Base-by-base conservation (phyloP, 352 stramenopile genomes). In the Pythium myriotylum region DNA sequence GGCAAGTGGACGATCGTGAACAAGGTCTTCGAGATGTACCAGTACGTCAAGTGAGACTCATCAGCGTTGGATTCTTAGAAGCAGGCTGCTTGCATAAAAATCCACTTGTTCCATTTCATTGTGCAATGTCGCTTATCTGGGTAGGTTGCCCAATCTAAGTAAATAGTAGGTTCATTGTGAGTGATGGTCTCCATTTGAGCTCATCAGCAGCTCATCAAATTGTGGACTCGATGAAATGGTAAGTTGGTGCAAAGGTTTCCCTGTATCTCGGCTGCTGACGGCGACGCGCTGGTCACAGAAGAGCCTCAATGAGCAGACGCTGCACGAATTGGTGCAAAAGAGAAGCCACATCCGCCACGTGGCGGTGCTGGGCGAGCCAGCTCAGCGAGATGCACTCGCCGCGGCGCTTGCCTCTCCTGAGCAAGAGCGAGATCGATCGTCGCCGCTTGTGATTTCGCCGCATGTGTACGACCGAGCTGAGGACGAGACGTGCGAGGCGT, bases 21-120 rank as follows among this genome's bases (percentile, higher is more conserved):
- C 55, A 62, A 62, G 55, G 45, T 62, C 40, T 46, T 46, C n/a
- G 53, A 60, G 41, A 60, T 60, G 53, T 60, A 60, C 26, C 53
- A 60, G 40, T 60, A 60, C 53, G 51, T 60, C 53, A 60, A 60
- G 53, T 35, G 35, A 35, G 52, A 40, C 13, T 19, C 37, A 6
- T 40, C 33, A 40, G 14, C n/a, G n/a, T n/a, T n/a, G n/a, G n/a
- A n/a, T n/a, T n/a, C n/a, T n/a, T n/a, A n/a, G n/a, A n/a, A n/a
- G n/a, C n/a, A n/a, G n/a, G n/a, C n/a, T n/a, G n/a, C n/a, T n/a
- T n/a, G n/a, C n/a, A n/a, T n/a, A n/a, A n/a, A n/a, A n/a, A n/a
- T n/a, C n/a, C n/a, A n/a, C n/a, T n/a, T n/a, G n/a, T n/a, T n/a
- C n/a, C n/a, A n/a, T n/a, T n/a, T n/a, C n/a, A n/a, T n/a, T n/a